Base-by-base conservation (phyloP, 148 eudicot genomes). In the Cornus florida region DNA sequence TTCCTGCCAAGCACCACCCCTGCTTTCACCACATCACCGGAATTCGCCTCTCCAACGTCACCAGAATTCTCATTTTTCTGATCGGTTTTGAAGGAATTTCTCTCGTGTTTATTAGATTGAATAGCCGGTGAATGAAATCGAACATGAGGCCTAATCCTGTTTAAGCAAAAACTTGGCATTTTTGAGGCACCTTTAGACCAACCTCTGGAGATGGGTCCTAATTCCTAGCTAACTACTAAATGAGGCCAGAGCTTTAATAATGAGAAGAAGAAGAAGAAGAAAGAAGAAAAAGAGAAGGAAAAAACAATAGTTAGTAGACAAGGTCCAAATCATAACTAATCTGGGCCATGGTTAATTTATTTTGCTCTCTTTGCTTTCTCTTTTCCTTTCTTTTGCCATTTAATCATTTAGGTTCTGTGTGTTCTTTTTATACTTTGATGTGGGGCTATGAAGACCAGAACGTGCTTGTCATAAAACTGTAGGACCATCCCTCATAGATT, bases 111-210 rank as follows among this genome's bases (percentile, higher is more conserved):
- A 43, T 43, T 77, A 75, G 69, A 19, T 13, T 78, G 82, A 4
- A 81, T 12, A 14, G 83, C 62, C 0, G 84, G 83, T 5, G 86
- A 85, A 23, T 88, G 92, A n/a, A 89, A 86, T 59, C 86, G 86
- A 46, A 83, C 89, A 67, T 86, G 85, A 71, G 93, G 96, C 86
- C 96, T 90, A 75, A 92, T 87, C 70, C 84, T 88, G 66, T 87
- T 90, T 10, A 92, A 81, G 85, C 93, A 92, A 82, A 90, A 90
- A 65, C 81, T 41, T 28, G 88, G 93, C 82, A 92, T 65, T 69
- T 80, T 90, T 2, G 80, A 80, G n/a, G 28, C 28, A 83, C 86
- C 24, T 17, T 78, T 84, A 77, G 75, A 3, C 88, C 91, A 92
- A 91, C 87, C 20, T 75, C 64, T 75, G 33, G 7, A 10, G 19